These are phyloP conservation scores for Hypoxylon sp. DNA, from an alignment of 2,329 filamentous ascomycete species.

Conservation along the genomic window DNA sequence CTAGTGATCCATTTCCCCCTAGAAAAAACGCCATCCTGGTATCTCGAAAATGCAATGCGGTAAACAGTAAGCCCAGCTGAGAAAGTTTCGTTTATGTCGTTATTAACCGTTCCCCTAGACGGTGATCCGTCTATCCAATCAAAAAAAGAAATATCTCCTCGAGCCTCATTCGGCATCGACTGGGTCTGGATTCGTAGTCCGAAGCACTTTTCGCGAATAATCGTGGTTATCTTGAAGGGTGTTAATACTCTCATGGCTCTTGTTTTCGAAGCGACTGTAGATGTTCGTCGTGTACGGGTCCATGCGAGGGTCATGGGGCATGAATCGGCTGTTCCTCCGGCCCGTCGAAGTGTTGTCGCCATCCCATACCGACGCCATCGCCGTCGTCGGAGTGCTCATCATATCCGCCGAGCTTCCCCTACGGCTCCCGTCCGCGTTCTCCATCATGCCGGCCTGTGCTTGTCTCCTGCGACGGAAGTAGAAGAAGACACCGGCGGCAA, in stretches of 20 bases:
- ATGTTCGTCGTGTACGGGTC: conserved; percentile 66
- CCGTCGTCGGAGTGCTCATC: conserved; percentile 53
- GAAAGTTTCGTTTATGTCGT: conserved; percentile 47
- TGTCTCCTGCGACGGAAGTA: conserved; percentile 56
- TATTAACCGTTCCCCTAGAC: conserved; percentile 36
- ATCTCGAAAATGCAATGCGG: conserved; percentile 54
- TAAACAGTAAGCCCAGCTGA: conserved; percentile 39
- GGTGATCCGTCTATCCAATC: conserved; percentile 8
- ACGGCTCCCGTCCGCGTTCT: conserved; percentile 55
- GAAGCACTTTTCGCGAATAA: conserved; percentile 69
- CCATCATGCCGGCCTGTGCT: conserved; percentile 52
- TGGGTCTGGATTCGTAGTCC: conserved; percentile 69
- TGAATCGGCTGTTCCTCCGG: conserved; percentile 61
- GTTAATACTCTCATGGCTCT: conserved; percentile 69
- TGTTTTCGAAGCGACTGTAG: conserved; percentile 61
- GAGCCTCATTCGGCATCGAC: conserved; percentile 43
- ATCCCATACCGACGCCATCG: conserved; percentile 54
- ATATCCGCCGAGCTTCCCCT: conserved; percentile 61
- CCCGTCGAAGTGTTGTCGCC: conserved; percentile 50
- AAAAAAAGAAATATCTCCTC: not conserved
- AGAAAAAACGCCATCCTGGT: conserved; percentile 56
- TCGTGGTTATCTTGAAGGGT: conserved; percentile 71
- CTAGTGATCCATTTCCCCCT: conserved; percentile 36
- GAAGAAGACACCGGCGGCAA: conserved; percentile 50
- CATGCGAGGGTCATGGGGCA: conserved; percentile 69